phyloP scores from a whole-genome alignment of 768 basidiomycete genomes.

The Steccherinum ochraceum region DNA sequence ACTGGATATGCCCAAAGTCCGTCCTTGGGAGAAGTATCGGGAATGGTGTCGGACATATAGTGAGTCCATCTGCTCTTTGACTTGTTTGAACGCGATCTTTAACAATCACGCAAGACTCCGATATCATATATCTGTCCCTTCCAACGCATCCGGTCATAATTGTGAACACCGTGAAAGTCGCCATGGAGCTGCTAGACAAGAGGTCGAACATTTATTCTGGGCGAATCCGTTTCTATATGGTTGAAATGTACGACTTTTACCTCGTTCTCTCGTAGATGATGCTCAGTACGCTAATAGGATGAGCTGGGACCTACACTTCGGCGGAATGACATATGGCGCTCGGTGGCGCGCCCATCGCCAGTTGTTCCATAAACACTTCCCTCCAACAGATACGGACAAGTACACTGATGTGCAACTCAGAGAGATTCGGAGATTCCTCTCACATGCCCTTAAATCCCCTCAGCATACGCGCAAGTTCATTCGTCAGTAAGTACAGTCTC shows the following conservation, averaged over 20 bases:
- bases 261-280: background rate
- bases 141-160: constrained; percentile 18
- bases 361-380: constrained; percentile 11
- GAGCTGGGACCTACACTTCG: constrained; percentile 1
- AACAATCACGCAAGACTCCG: background rate
- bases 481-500: background rate
- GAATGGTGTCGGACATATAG: background rate
- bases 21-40: background rate
- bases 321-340: constrained; percentile 4
- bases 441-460: constrained; percentile 1
- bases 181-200: constrained; percentile 22
- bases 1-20: background rate
- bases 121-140: constrained; percentile 10
- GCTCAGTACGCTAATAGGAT: background rate
- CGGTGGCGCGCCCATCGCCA: constrained; percentile 1
- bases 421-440: constrained; percentile 1
- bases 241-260: background rate
- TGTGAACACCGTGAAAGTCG: constrained; percentile 16
- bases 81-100: background rate
- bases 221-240: constrained; percentile 14
- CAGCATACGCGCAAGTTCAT: constrained; percentile 4
- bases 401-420: constrained; percentile 11
- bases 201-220: constrained; percentile 20
- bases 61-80: background rate
- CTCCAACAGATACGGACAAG: constrained; percentile 16